Base-by-base conservation (phyloP, 75 land plant genomes). In the Sequoiadendron giganteum region DNA sequence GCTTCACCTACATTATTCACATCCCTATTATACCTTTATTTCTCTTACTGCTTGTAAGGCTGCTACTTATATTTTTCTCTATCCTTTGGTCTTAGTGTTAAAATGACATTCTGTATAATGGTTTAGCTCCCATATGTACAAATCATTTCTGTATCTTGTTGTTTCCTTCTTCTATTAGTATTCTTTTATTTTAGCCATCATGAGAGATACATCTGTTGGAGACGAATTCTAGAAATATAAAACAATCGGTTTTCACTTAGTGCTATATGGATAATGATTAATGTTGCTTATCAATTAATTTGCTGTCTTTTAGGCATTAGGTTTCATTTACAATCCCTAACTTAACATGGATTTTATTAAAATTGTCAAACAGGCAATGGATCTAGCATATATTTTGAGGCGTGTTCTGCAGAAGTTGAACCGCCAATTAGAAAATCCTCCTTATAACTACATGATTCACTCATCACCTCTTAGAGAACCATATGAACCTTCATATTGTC, bases 371-470 rank as follows among this genome's bases (percentile, higher is more conserved):
- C 91, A 93, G 96, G 94, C 93, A 15, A 70, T 89, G 77, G 95
- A 95, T 90, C 90, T 98, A 68, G 98, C 97, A 1, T 88, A 92
- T 25, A 84, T 95, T 43, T 88, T 98, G 88, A 92, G 93, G 89
- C 85, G 91, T 30, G 95, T 88, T 87, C 92, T 98, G 47, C 73
- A 48, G 45, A 98, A 96, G 88, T 42, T 98, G 79, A 88, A 93
- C 18, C 10, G 84, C 83, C 96, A 95, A 68, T 88, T 98, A 84
- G 89, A 88, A 21, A 89, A 95, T 86, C 95, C 95, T 10, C 95
- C 99, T 47, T 98, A 88, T 91, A 96, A 98, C 75, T 95, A 90
- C 90, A 93, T 95, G 95, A 90, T 98, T 76, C 97, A 94, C 55
- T 89, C 97, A 13, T 90, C 96, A 81, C 96, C 97, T 28, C 85